Conservation (phyloP, 2,329 filamentous ascomycete species). For the Stemphylium beticola region DNA sequence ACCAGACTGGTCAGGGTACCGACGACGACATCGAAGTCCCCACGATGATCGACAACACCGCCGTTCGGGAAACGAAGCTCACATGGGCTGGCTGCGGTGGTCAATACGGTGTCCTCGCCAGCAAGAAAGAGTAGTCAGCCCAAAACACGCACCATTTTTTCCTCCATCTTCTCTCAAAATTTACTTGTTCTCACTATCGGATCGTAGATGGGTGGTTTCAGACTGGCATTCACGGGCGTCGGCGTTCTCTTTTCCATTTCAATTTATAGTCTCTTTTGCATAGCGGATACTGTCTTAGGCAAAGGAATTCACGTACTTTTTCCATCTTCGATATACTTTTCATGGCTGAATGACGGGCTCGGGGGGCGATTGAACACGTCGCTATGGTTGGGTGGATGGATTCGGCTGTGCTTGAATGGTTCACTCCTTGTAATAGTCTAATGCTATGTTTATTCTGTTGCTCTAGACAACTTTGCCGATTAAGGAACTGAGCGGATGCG, state of each 20-base stretch:
- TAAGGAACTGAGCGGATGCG: neutral
- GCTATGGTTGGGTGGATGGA: slow-evolving; percentile 11
- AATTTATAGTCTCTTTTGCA: slow-evolving; percentile 9
- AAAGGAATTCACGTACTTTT: slow-evolving; percentile 4
- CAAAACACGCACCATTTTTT: neutral
- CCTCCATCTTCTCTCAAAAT: slow-evolving; percentile 7
- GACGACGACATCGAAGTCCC: slow-evolving; percentile 81
- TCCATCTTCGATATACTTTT: slow-evolving; percentile 5
- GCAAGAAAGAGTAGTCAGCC: slow-evolving; percentile 31
- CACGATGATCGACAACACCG: slow-evolving; percentile 83
- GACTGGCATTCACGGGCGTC: slow-evolving; percentile 35
- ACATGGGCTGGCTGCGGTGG: slow-evolving; percentile 85
- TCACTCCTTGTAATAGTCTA: slow-evolving; percentile 25
- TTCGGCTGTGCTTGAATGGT: slow-evolving; percentile 6
- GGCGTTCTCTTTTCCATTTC: neutral
- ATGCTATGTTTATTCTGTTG: neutral
- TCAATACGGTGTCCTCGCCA: slow-evolving; percentile 74
- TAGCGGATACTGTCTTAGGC: slow-evolving; percentile 11
- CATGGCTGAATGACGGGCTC: neutral
- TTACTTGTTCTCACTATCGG: neutral
- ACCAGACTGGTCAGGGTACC: slow-evolving; percentile 78
- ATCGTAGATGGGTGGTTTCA: neutral
- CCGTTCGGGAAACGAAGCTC: slow-evolving; percentile 75
- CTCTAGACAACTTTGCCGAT: neutral
- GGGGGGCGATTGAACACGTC: neutral